Percentiles rank a stretch among this genome's conserved stretches.
Conservation (phyloP, 140 eudicot species). For the Bidens hawaiensis region DNA sequence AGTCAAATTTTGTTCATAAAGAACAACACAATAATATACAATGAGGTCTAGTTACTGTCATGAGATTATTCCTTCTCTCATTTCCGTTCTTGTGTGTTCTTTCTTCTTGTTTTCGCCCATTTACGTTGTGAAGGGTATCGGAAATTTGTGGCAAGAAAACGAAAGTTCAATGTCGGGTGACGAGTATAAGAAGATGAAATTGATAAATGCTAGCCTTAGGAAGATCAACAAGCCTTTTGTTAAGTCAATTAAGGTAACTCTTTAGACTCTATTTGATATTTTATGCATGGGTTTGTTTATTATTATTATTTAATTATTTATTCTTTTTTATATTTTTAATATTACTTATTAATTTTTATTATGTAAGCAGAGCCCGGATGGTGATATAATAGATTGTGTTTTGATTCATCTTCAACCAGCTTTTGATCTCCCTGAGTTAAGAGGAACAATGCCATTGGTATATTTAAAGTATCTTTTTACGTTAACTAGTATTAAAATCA, state of each 20-base stretch:
- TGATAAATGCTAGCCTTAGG: constrained; percentile 35
- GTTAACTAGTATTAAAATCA: no score
- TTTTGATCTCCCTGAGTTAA: constrained; percentile 57
- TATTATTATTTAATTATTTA: neutral
- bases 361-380: constrained; percentile 70
- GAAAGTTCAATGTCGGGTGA: constrained; percentile 22
- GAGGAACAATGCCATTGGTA: constrained; percentile 25
- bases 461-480: no score
- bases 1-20: no score
- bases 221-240: constrained; percentile 67
- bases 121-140: constrained; percentile 20
- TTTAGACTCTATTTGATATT: neutral
- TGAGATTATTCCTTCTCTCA: neutral
- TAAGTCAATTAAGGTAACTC: constrained; percentile 57
- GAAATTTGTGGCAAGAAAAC: constrained; percentile 6
- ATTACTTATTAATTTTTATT: neutral
- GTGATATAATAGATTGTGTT: constrained; percentile 80
- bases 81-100: neutral
- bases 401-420: constrained; percentile 64
- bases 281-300: neutral
- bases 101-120: constrained; percentile 31
- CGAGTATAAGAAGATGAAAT: constrained; percentile 43
- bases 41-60: neutral
- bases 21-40: neutral
- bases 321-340: neutral